These are phyloP conservation scores for Zasmidium angulare DNA, from an alignment of 2,329 filamentous ascomycete species.

Conservation along the genomic window DNA sequence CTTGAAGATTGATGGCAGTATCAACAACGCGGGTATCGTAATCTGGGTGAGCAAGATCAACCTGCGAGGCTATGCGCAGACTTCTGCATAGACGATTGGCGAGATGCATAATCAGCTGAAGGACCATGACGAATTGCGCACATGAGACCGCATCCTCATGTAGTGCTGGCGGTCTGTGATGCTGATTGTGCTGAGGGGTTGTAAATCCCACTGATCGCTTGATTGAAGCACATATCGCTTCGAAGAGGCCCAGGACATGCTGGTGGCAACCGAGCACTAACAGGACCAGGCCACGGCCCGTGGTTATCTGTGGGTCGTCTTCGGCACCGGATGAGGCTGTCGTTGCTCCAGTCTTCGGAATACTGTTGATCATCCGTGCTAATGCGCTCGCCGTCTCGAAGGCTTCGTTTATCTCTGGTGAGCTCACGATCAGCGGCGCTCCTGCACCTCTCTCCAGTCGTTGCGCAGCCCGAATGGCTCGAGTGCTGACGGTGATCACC, in stretches of 20 bases:
- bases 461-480: neutral
- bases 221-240: neutral
- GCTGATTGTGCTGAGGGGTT: neutral
- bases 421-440: neutral
- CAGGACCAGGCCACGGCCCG: neutral
- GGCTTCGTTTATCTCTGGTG: neutral
- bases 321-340: neutral
- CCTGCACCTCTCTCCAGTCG: neutral
- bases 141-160: neutral
- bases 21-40: no score
- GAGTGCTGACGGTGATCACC: neutral
- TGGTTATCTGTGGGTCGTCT: neutral
- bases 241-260: neutral
- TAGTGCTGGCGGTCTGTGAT: neutral
- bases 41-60: neutral
- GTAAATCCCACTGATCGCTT: neutral
- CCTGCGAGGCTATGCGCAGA: neutral
- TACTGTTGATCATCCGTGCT: neutral
- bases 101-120: slow-evolving; percentile 1
- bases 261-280: neutral
- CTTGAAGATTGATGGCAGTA: neutral
- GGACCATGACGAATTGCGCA: neutral
- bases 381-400: neutral
- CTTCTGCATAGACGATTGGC: neutral
- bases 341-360: neutral